Conservation (phyloP, 768 basidiomycete genomes). For the Phylloporus rhodoxanthus region DNA sequence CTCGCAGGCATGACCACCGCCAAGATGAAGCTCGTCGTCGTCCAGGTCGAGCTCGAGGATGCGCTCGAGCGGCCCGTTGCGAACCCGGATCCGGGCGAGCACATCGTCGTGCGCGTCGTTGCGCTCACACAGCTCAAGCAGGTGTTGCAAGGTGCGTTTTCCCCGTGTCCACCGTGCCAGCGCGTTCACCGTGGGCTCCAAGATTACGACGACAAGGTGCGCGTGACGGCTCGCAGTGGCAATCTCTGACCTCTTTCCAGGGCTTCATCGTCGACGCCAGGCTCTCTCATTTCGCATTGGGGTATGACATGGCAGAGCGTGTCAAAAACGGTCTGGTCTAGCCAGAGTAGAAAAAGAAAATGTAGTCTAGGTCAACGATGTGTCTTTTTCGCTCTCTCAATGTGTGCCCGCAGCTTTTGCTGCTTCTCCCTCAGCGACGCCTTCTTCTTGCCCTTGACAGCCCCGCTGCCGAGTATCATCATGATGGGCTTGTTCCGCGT, state of each 20-base stretch:
- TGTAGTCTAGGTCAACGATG: conserved; percentile 17
- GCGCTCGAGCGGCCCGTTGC: conserved; percentile 63
- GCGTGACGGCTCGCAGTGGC: not conserved
- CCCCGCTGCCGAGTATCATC: conserved; percentile 79
- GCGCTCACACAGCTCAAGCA: conserved; percentile 57
- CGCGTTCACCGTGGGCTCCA: not conserved
- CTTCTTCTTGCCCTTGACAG: conserved; percentile 80
- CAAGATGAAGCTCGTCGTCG: conserved; percentile 81
- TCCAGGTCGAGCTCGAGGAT: conserved; percentile 63
- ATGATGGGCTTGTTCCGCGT: conserved; percentile 90
- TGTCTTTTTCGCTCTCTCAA: conserved; percentile 59
- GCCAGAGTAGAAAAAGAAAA: not conserved
- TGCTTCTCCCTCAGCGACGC: conserved; percentile 78
- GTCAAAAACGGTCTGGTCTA: conserved; percentile 22
- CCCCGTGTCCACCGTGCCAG: not conserved
- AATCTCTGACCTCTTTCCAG: conserved; percentile 25
- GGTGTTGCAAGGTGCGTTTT: conserved; percentile 59
- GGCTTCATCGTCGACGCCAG: conserved; percentile 71
- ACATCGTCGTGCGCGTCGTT: conserved; percentile 69
- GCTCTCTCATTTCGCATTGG: conserved; percentile 68
- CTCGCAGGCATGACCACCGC: conserved; percentile 88
- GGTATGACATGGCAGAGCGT: conserved; percentile 53
- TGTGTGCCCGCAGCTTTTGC: conserved; percentile 68
- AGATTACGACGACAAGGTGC: conserved; percentile 60
- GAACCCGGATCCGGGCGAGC: conserved; percentile 81